Evolutionary conservation across 495 filamentous ascomycete genomes (phyloP), one percentile per base, ranked within the genome.

Genomic region (Parathielavia hyrcaniae): DNA sequence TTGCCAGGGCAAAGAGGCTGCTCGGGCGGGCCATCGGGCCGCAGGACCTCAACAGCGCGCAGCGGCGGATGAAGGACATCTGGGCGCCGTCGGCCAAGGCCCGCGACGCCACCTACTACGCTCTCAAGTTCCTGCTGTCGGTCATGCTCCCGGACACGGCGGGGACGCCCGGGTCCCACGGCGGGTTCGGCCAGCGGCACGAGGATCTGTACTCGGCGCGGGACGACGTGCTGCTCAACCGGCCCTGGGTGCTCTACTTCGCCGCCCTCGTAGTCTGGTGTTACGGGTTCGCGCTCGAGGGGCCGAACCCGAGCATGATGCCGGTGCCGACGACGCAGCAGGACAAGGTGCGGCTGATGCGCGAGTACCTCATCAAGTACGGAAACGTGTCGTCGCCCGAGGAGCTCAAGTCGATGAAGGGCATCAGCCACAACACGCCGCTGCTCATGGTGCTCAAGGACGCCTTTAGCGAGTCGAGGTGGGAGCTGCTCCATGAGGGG

Each of bases 171-270:
- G 68, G 69, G 40, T 59, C 67, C 0, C 69, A 69, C 40, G 64
- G 75, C 44, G 26, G 53, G 32, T 69, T 72, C 63, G 55, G 53
- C 52, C 26, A 30, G 3, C 52, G 45, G 17, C 58, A 66, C 51
- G 67, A 73, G 19, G 69, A 70, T 22, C 67, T 58, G 7, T 97
- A 97, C 69, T 86, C 83, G 13, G 91, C 93, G 0, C 83, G 89
- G 17, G 89, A 97, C 65, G 93, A 98, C 65, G 88, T 87, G 53
- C 79, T 97, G 10, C 79, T 97, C 50, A 96, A 97, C 64, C 81
- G 93, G 30, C 90, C 93, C 3, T 98, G 93, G 93, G 90, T 97
- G n/a, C 77, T 98, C 50, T 98, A 96, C 67, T 95, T 95, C 57
- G 89, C 93, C 1, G 83, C 86, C 3, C 77, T 97, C 43, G 91